These are phyloP conservation scores for Clonostachys chloroleuca DNA, from an alignment of 2,329 filamentous ascomycete species.

Conservation along the genomic window DNA sequence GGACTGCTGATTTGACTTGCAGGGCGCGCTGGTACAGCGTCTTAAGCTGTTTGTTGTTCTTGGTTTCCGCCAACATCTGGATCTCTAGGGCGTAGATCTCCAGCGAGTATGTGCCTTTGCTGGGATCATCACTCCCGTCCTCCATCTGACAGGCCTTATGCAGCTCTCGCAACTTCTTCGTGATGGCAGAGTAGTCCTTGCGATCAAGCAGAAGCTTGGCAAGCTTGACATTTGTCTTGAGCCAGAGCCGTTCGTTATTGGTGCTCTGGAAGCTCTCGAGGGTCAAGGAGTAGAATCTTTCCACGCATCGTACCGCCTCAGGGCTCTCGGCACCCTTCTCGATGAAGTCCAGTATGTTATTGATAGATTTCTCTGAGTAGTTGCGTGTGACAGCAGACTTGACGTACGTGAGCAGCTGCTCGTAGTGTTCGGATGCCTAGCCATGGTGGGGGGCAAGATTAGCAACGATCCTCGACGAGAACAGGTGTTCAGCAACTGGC, in stretches of 20 bases:
- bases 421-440: constrained; percentile 87
- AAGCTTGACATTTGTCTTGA: constrained; percentile 98
- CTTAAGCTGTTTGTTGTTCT: constrained; percentile 97
- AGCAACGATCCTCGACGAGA: background rate
- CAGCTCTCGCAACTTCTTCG: constrained; percentile 80
- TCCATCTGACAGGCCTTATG: constrained; percentile 84
- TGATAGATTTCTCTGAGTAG: constrained; percentile 98
- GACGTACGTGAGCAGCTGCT: constrained; percentile 93
- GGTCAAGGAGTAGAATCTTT: constrained; percentile 91
- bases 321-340: constrained; percentile 77
- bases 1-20: constrained; percentile 91
- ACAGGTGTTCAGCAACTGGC: background rate
- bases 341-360: constrained; percentile 97
- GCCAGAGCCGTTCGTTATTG: constrained; percentile 94
- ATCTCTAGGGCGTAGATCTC: constrained; percentile 98
- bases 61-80: constrained; percentile 95
- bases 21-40: constrained; percentile 86
- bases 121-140: constrained; percentile 85
- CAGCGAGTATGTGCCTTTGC: constrained; percentile 92
- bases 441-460: constrained; percentile 10
- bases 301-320: constrained; percentile 75
- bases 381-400: constrained; percentile 95
- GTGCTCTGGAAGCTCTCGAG: constrained; percentile 93
- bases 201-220: constrained; percentile 87
- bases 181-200: constrained; percentile 78